Conservation (phyloP, 148 eudicot species). For the Fagopyrum esculentum region DNA sequence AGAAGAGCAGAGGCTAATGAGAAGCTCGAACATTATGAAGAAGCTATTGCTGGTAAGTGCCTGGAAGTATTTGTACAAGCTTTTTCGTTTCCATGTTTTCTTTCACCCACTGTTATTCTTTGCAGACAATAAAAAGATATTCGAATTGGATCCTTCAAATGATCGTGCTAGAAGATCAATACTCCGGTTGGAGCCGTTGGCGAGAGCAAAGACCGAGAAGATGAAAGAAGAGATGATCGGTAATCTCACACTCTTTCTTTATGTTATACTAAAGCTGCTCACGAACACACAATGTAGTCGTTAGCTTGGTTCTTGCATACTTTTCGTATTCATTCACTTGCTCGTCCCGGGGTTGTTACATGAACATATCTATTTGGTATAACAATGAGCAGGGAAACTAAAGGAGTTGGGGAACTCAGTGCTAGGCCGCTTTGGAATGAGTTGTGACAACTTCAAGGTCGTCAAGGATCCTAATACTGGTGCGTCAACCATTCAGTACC, state of each 20-base stretch:
- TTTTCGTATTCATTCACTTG: background rate
- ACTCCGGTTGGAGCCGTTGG: constrained; percentile 77
- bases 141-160: constrained; percentile 82
- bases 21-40: constrained; percentile 90
- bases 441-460: constrained; percentile 88
- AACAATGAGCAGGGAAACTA: constrained; percentile 57
- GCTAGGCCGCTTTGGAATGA: constrained; percentile 94
- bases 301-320: background rate
- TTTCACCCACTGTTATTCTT: background rate
- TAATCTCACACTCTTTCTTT: constrained; percentile 18
- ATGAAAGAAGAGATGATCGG: constrained; percentile 99
- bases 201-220: constrained; percentile 79
- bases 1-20: constrained; percentile 86
- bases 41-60: constrained; percentile 71
- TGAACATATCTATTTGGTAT: background rate
- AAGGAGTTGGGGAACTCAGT: constrained; percentile 88
- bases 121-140: constrained; percentile 69
- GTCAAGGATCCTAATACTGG: constrained; percentile 94
- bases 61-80: background rate
- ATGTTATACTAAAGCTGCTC: background rate
- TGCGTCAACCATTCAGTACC: constrained; percentile 75
- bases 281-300: no score
- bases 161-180: constrained; percentile 70
- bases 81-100: no score
- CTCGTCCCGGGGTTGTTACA: background rate